Evolutionary conservation across 1,139 yeast genomes (phyloP), one percentile per base, ranked within the genome.

Genomic region (Zygosaccharomyces pseudobailii): DNA sequence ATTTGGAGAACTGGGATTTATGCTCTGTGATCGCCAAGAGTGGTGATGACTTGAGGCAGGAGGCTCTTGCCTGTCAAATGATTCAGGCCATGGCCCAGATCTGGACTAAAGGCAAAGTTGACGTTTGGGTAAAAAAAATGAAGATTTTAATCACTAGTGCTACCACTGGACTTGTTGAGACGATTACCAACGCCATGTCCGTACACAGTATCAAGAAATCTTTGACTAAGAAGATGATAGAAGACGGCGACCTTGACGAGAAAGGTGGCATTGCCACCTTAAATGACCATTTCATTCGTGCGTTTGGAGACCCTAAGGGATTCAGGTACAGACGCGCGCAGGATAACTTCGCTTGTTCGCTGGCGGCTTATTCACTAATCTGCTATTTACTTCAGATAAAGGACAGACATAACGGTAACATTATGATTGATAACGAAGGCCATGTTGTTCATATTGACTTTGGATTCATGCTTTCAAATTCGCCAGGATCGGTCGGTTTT

Each of bases 351-450:
- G 87, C 94, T 3, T 72, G 75, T 47, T 88, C 96, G 38, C 73
- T 92, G 45, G 97, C 97, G 0, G 82, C 92, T 0, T 92, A 90
- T 62, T 89, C 97, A 0, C 75, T 92, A 13, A 81, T 92, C 36
- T 89, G 96, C 62, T 92, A 92, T 59, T 70, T 90, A 27, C 72
- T 92, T 40, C 97, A 92, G 67, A 86, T 92, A 46, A 92, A 92
- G 60, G 98, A 92, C 66, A 78, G 98, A 52, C 98, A 92, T 62
- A 92, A 92, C 65, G 98, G 98, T 60, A 92, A 92, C 66, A 90
- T 92, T 42, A 84, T 92, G 86, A 70, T 92, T 17, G 98, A 92
- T 63, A 81, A 83, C 52, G 96, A 90, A 55, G 98, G 98, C 0
- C 97, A 92, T 63, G 84, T 92, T 10, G 83, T 89, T 42, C 98